Base-by-base conservation (phyloP, 2,329 filamentous ascomycete species). In the Trichoderma sp. region DNA sequence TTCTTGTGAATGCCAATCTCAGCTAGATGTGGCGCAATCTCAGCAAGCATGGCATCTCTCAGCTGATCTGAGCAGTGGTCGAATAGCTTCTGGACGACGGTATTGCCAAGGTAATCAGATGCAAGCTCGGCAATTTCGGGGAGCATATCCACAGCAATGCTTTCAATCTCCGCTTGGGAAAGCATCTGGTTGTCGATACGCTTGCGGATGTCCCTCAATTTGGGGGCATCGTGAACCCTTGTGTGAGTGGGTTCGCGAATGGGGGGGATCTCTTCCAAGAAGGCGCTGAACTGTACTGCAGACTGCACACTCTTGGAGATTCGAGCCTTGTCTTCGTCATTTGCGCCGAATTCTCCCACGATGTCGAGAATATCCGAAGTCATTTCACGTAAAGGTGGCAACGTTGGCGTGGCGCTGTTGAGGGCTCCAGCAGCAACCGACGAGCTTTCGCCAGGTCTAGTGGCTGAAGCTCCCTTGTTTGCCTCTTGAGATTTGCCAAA, bases 1-100 rank as follows among this genome's bases (percentile, higher is more conserved):
- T 99, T 99, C 87, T 99, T 99, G 86, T 99, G 96, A 8, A 97
- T 90, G 75, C 96, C 96, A 81, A 98, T 97, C 81, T 98, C 94
- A 31, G 95, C 94, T 78, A 98, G 87, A 77, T 97, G 94, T 69
- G 95, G 94, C 3, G 92, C 89, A 75, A 99, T 97, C 77, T 94
- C 89, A 16, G 84, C 81, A 69, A 99, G 84, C 96, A 99, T 98
- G 68, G 92, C 91, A 79, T 97, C 94, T 75, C 96, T 94, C 53
- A 95, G 89, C 53, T 89, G 85, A 78, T 98, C 95, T 0, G 93
- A 96, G 83, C 96, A 98, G 81, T 93, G 93, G 80, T 99, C 95
- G 77, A 99, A 99, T 57, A 99, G 85, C 82, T 99, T 99, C 82
- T 99, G 96, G 21, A 99, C 95, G n/a, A 99, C 96, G 0, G 96